Conservation (phyloP, 768 basidiomycete species). For the Phaeotremella fagi region DNA sequence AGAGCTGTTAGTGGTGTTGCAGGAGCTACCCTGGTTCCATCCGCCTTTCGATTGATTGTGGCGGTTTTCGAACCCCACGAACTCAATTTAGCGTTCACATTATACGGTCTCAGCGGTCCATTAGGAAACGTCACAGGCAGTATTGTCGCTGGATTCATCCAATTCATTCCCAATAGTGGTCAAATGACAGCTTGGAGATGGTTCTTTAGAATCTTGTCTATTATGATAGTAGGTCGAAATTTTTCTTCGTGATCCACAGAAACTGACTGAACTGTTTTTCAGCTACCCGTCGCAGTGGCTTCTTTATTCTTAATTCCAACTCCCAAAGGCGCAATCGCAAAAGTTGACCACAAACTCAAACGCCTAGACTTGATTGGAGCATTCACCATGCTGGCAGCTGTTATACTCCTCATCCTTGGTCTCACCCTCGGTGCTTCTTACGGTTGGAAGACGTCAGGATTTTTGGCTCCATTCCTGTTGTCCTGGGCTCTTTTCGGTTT, state of each 20-base stretch:
- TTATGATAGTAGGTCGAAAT: slow-evolving; percentile 5
- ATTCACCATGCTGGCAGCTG: slow-evolving; percentile 23
- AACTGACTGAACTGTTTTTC: too few relatives aligned
- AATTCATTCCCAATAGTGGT: slow-evolving; percentile 23
- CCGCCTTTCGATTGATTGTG: slow-evolving; percentile 28
- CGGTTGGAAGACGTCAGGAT: slow-evolving; percentile 38
- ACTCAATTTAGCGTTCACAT: slow-evolving; percentile 15
- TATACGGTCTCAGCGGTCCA: slow-evolving; percentile 24
- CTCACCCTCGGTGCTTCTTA: slow-evolving; percentile 42
- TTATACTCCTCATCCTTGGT: slow-evolving; percentile 44
- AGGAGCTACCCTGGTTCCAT: slow-evolving; percentile 24
- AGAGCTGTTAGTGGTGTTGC: slow-evolving; percentile 31
- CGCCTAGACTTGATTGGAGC: slow-evolving; percentile 38
- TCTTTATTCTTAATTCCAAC: slow-evolving; percentile 20
- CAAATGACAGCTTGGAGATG: slow-evolving; percentile 39
- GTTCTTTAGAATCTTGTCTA: slow-evolving; percentile 35
- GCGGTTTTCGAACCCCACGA: slow-evolving; percentile 28
- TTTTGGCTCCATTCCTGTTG: slow-evolving; percentile 41
- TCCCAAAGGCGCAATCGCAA: slow-evolving; percentile 8
- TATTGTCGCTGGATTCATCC: slow-evolving; percentile 30
- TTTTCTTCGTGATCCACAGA: too few relatives aligned
- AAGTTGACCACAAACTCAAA: slow-evolving; percentile 19
- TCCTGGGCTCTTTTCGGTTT: slow-evolving; percentile 31
- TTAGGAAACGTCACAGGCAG: slow-evolving; percentile 21
- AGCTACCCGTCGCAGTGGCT: slow-evolving; percentile 10